A percentile compares a stretch with the other conserved stretches of the same genome.
Evolutionary conservation across 441 rosid genomes (phyloP).

Genomic region (Raphanus hybrid): DNA sequence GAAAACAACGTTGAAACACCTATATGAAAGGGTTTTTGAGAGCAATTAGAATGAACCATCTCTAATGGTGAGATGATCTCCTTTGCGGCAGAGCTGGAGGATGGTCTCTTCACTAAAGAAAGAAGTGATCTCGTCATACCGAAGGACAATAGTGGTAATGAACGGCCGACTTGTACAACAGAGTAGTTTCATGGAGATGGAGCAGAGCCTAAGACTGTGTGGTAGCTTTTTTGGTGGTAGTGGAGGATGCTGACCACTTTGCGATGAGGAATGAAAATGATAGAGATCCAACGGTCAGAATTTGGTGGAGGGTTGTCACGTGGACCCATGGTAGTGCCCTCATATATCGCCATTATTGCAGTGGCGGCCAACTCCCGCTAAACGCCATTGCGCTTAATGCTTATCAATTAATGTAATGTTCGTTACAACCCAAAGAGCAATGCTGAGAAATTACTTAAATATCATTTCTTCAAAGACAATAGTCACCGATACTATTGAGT

Average conservation of each 20-base stretch:
- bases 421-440: neutral
- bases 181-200: no score
- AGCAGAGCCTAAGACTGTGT: no score
- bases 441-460: neutral
- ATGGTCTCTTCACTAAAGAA: no score
- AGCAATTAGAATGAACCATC: no score
- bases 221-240: no score
- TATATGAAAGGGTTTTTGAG: no score
- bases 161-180: no score
- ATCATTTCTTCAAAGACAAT: neutral
- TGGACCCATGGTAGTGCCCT: slow-evolving; percentile 28
- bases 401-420: neutral
- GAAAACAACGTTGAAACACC: no score
- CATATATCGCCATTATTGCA: slow-evolving; percentile 33
- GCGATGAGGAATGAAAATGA: slow-evolving; percentile 1
- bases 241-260: neutral
- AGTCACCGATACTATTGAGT: neutral
- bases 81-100: no score
- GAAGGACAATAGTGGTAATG: no score
- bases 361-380: slow-evolving; percentile 8
- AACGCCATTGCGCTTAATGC: slow-evolving; percentile 9
- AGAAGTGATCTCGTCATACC: no score
- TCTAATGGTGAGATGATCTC: no score
- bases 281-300: slow-evolving; percentile 30
- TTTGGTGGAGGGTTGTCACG: slow-evolving; percentile 23